A percentile compares a stretch with the other conserved stretches of the same genome.
Conservation (phyloP, 306 rosid species). For the Vigna nakashimae region DNA sequence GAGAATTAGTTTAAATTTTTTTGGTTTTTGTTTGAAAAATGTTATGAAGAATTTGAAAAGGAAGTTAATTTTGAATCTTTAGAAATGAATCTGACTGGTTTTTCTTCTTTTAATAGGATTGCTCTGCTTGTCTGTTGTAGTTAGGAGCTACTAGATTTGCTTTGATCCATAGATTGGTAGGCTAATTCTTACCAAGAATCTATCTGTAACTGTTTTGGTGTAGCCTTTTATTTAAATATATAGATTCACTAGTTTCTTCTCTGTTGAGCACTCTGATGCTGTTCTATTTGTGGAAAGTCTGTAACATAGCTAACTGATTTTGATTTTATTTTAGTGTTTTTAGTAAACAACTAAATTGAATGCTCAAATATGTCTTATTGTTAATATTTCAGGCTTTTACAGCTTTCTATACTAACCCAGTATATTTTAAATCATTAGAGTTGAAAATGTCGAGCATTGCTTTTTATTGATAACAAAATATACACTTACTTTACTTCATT, state of each 20-base stretch:
- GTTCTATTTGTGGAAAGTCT: background rate
- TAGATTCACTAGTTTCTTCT: slow-evolving; percentile 32
- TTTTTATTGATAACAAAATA: slow-evolving; percentile 28
- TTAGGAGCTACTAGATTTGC: slow-evolving; percentile 27
- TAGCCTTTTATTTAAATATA: slow-evolving; percentile 19
- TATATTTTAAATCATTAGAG: slow-evolving; percentile 7
- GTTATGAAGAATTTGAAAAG: background rate
- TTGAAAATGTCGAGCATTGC: slow-evolving; percentile 24
- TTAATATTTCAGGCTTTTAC: background rate
- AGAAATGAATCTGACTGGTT: slow-evolving; percentile 20
- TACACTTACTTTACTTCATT: slow-evolving; percentile 14
- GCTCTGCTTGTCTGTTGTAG: slow-evolving; percentile 8
- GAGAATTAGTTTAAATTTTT: background rate
- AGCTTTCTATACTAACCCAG: background rate
- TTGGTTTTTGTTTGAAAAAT: background rate
- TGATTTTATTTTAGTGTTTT: background rate
- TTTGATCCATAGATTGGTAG: slow-evolving; percentile 27
- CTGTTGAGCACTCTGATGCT: slow-evolving; percentile 20
- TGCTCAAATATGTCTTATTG: slow-evolving; percentile 25
- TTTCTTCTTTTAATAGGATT: slow-evolving; percentile 13
- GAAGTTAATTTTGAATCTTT: background rate
- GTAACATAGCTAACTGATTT: background rate
- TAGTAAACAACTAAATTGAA: slow-evolving; percentile 1
- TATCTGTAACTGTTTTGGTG: slow-evolving; percentile 2
- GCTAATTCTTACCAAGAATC: slow-evolving; percentile 22